These are phyloP conservation scores for Lantana camara DNA, from an alignment of 257 asterid genomes.

Conservation along the genomic window DNA sequence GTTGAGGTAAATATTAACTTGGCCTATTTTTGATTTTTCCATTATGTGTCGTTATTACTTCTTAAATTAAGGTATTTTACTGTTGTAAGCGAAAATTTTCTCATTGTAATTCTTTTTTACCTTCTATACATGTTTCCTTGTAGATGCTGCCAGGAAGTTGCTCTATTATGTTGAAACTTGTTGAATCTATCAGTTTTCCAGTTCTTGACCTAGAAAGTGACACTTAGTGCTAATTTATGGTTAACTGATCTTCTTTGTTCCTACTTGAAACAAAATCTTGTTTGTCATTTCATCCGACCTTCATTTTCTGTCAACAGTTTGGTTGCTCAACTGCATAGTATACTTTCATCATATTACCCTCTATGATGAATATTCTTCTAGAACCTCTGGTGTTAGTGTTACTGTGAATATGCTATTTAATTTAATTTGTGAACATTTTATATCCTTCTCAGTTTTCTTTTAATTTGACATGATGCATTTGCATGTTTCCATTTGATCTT, in stretches of 20 bases:
- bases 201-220: background rate
- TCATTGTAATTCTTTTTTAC: background rate
- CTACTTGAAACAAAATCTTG: background rate
- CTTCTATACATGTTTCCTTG: background rate
- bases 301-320: background rate
- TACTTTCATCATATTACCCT: background rate
- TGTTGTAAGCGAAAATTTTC: conserved; percentile 1
- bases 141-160: too few species aligned
- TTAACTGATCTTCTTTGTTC: background rate
- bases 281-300: background rate
- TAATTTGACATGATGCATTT: conserved; percentile 11
- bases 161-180: too few species aligned
- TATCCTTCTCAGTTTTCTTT: conserved; percentile 12
- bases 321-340: background rate
- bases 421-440: background rate
- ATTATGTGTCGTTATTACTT: conserved; percentile 7
- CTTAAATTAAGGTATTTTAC: background rate
- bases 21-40: conserved; percentile 10
- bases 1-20: conserved; percentile 62
- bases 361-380: background rate
- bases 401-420: background rate
- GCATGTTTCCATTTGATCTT: background rate
- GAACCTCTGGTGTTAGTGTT: background rate
- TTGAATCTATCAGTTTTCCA: background rate
- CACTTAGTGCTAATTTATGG: background rate